Conservation (phyloP, 495 filamentous ascomycete species). For the Chaetomium tenue region DNA sequence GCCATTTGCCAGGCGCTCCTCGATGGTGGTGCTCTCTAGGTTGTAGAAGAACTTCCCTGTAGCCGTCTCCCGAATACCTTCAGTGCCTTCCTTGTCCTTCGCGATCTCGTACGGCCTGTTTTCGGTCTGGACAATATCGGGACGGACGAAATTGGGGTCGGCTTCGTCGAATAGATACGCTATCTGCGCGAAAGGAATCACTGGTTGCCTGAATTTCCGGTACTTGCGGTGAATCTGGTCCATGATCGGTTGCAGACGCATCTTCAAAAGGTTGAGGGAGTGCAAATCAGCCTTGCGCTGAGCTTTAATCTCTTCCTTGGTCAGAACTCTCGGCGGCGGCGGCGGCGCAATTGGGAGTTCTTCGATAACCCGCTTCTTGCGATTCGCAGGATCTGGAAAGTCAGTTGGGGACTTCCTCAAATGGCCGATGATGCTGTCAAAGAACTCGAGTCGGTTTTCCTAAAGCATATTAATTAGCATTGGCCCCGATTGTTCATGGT, state of each 20-base stretch:
- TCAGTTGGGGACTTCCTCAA: slow-evolving; percentile 74
- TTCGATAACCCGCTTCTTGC: slow-evolving; percentile 80
- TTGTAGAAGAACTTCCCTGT: slow-evolving; percentile 91
- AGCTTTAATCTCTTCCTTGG: slow-evolving; percentile 73
- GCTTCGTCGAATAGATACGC: slow-evolving; percentile 78
- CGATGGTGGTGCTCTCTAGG: slow-evolving; percentile 86
- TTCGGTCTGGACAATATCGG: slow-evolving; percentile 65
- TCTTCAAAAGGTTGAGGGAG: slow-evolving; percentile 78
- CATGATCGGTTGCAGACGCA: slow-evolving; percentile 88
- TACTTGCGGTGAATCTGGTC: slow-evolving; percentile 85
- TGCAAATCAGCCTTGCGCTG: slow-evolving; percentile 79
- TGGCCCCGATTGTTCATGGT: slow-evolving; percentile 13
- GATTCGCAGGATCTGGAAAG: slow-evolving; percentile 79
- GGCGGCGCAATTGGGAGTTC: slow-evolving; percentile 71
- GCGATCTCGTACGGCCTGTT: slow-evolving; percentile 71
- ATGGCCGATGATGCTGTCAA: slow-evolving; percentile 66
- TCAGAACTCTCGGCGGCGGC: slow-evolving; percentile 58
- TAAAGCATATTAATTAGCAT: slow-evolving; percentile 41
- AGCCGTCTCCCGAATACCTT: slow-evolving; percentile 64
- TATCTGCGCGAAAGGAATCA: slow-evolving; percentile 70
- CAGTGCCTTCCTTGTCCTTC: slow-evolving; percentile 70
- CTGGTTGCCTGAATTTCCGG: slow-evolving; percentile 75
- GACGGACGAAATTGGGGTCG: slow-evolving; percentile 74
- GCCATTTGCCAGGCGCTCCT: slow-evolving; percentile 90
- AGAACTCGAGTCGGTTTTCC: slow-evolving; percentile 71